Conservation (phyloP, 768 basidiomycete genomes). For the Amanita brunnescens region DNA sequence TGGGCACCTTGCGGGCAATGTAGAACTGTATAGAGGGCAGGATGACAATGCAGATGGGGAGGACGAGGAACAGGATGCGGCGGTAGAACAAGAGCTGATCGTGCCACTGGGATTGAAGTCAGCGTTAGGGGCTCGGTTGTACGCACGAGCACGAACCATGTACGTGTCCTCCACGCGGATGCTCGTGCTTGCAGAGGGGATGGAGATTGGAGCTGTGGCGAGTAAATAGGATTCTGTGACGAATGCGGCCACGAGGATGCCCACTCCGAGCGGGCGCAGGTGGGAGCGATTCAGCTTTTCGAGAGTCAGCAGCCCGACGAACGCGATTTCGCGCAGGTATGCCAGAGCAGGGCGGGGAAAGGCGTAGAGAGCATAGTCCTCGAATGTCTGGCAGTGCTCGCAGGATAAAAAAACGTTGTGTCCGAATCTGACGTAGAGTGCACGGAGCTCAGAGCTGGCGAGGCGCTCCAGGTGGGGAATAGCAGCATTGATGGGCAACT, state of each 20-base stretch:
- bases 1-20: constrained; percentile 10
- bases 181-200: constrained; percentile 22
- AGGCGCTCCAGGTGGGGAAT: constrained; percentile 45
- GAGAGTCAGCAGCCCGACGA: constrained; percentile 15
- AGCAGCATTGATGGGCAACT: constrained; percentile 45
- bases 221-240: constrained; percentile 49
- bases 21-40: constrained; percentile 20
- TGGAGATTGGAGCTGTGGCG: constrained; percentile 35
- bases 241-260: constrained; percentile 37
- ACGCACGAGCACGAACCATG: background rate
- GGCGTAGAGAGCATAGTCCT: constrained; percentile 54
- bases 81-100: constrained; percentile 48
- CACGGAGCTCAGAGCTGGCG: constrained; percentile 46
- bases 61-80: constrained; percentile 46
- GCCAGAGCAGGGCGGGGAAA: constrained; percentile 45
- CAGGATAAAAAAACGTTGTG: constrained; percentile 57
- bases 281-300: constrained; percentile 27
- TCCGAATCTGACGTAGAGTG: constrained; percentile 59
- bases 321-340: constrained; percentile 47
- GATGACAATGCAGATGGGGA: constrained; percentile 43
- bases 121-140: too few species aligned
- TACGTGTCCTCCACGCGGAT: background rate
- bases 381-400: constrained; percentile 51
- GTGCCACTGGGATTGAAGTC: constrained; percentile 45
- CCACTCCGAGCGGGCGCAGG: constrained; percentile 31